Percentiles rank a stretch among this genome's conserved stretches.
These are phyloP conservation scores for Aspergillus sp. DNA, from an alignment of 2,329 filamentous ascomycete genomes.

Conservation along the genomic window DNA sequence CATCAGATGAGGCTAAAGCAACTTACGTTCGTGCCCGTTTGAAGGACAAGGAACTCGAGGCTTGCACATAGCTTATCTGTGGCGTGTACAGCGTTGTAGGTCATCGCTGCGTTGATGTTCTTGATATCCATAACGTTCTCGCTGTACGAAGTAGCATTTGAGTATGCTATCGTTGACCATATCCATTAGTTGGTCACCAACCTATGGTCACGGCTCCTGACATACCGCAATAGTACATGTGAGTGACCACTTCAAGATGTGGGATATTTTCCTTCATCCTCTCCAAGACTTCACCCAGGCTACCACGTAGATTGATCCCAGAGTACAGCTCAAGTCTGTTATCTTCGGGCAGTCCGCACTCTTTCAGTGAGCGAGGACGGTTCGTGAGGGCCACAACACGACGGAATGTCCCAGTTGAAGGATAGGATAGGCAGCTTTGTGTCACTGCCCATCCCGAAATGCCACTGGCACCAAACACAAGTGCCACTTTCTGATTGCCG, in stretches of 20 bases:
- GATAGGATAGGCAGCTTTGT: conserved; percentile 18
- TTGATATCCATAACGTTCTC: conserved; percentile 27
- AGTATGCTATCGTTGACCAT: conserved; percentile 8
- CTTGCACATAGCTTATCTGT: conserved; percentile 30
- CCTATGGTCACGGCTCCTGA: background rate
- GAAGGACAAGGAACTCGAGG: conserved; percentile 35
- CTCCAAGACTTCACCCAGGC: conserved; percentile 22
- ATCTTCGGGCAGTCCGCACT: conserved; percentile 15
- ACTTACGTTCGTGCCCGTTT: conserved; percentile 35
- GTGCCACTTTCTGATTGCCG: conserved; percentile 11
- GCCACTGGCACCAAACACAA: conserved; percentile 23
- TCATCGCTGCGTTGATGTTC: conserved; percentile 33
- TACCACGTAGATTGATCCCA: conserved; percentile 21
- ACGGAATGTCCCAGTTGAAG: conserved; percentile 18
- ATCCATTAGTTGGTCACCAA: background rate
- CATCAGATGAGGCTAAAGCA: conserved; percentile 20
- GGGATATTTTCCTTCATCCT: conserved; percentile 29
- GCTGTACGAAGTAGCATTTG: conserved; percentile 25
- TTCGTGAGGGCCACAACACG: conserved; percentile 21
- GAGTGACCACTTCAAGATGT: conserved; percentile 32
- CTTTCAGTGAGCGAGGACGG: conserved; percentile 8
- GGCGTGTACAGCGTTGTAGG: conserved; percentile 32
- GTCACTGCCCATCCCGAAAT: conserved; percentile 26
- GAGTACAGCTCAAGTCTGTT: conserved; percentile 8
- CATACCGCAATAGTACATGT: conserved; percentile 39